phyloP scores from a whole-genome alignment of 805 yeast species.

The Wickerhamiella dianesei region DNA sequence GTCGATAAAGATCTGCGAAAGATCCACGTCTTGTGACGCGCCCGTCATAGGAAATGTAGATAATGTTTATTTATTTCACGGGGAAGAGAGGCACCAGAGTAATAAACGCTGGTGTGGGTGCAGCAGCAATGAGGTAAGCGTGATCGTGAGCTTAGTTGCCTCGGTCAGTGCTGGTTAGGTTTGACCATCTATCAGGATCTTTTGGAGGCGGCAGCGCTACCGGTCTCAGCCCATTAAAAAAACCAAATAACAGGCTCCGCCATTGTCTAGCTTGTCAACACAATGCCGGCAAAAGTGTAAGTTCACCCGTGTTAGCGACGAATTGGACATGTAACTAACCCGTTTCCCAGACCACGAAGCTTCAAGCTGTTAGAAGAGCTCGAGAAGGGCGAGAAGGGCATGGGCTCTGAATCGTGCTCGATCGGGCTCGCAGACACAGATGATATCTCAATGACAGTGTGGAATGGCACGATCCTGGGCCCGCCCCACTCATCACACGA shows the following conservation, averaged over 20 bases:
- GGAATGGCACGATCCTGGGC: conserved; percentile 97
- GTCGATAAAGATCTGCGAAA: not conserved
- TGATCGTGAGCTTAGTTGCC: not conserved
- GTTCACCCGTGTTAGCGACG: not conserved
- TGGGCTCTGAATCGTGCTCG: conserved; percentile 93
- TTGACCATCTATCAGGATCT: no score
- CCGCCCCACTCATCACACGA: conserved; percentile 90
- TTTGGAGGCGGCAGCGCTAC: not conserved
- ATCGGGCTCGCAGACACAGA: conserved; percentile 84
- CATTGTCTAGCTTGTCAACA: not conserved
- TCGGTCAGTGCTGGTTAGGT: no score
- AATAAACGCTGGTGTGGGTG: not conserved
- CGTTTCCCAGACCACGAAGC: conserved; percentile 51
- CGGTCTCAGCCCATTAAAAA: no score
- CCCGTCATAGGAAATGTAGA: no score
- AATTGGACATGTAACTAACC: not conserved
- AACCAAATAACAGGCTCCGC: not conserved
- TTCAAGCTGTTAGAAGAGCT: conserved; percentile 90
- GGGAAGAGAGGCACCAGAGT: no score
- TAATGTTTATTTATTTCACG: no score
- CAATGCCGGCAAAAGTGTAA: not conserved
- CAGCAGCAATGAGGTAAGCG: conserved; percentile 1
- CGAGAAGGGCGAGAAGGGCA: conserved; percentile 96
- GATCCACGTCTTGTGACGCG: not conserved
- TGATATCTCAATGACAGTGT: conserved; percentile 82